Conservation (phyloP, 2,329 filamentous ascomycete genomes). For the Chaetomiaceae sp. region DNA sequence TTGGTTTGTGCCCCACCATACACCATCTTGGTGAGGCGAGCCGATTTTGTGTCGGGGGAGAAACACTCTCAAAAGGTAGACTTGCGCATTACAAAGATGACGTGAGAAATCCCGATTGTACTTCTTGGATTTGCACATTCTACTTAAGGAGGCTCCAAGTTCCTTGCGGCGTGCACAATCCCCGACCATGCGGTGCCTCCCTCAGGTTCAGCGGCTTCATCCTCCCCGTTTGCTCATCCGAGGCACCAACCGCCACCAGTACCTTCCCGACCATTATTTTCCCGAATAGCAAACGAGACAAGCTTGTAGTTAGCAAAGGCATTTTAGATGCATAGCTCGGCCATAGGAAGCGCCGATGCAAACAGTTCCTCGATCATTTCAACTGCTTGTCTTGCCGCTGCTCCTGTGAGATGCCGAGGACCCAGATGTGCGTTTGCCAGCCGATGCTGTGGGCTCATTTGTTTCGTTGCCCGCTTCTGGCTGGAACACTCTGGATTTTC, state of each 20-base stretch:
- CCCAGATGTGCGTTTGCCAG: background rate
- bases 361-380: background rate
- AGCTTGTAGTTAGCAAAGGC: background rate
- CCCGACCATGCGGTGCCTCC: background rate
- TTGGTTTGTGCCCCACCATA: too few species aligned
- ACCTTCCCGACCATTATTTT: background rate
- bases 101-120: too few species aligned
- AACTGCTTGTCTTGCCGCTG: background rate
- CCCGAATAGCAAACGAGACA: background rate
- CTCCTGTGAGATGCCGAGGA: background rate
- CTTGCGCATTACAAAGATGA: too few species aligned
- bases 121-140: too few species aligned
- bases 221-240: background rate
- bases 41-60: too few species aligned
- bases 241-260: background rate
- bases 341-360: too few species aligned
- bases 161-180: background rate
- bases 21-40: too few species aligned
- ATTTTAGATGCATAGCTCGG: too few species aligned
- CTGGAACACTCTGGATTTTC: constrained; percentile 2
- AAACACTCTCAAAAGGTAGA: too few species aligned
- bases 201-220: background rate
- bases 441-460: background rate
- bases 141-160: too few species aligned
- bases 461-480: background rate